A percentile compares a stretch with the other conserved stretches of the same genome.
These are phyloP conservation scores for Arthrobotrys sphaeroides DNA, from an alignment of 2,329 filamentous ascomycete genomes.

Conservation along the genomic window DNA sequence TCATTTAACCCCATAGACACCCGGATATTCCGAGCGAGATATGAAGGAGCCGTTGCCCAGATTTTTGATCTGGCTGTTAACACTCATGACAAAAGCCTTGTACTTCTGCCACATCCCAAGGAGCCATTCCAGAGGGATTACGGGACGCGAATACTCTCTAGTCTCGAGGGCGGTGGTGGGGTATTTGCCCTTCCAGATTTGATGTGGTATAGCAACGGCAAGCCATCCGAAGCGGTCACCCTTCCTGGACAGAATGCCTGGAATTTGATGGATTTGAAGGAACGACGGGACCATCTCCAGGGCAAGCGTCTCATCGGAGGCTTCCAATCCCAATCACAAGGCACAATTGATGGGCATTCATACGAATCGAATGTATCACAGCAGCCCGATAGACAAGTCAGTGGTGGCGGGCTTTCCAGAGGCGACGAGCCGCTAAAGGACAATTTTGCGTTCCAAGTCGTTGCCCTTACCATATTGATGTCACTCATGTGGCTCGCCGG, in stretches of 20 bases:
- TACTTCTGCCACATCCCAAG: slow-evolving; percentile 85
- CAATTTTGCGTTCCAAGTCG: slow-evolving; percentile 35
- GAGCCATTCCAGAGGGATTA: slow-evolving; percentile 64
- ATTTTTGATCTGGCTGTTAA: slow-evolving; percentile 89
- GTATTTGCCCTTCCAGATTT: slow-evolving; percentile 39
- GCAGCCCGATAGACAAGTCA: neutral
- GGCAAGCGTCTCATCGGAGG: slow-evolving; percentile 22
- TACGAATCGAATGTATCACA: slow-evolving; percentile 32
- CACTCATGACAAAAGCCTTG: slow-evolving; percentile 73
- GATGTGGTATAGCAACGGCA: neutral
- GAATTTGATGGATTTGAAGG: slow-evolving; percentile 39
- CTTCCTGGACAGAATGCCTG: slow-evolving; percentile 24
- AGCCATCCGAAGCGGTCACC: slow-evolving; percentile 3
- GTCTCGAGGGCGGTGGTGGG: slow-evolving; percentile 60
- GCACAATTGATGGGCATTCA: slow-evolving; percentile 18
- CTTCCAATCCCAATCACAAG: slow-evolving; percentile 1
- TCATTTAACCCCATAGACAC: slow-evolving; percentile 7
- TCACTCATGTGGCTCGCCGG: slow-evolving; percentile 51
- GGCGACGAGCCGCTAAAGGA: slow-evolving; percentile 31
- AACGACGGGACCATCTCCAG: slow-evolving; percentile 28
- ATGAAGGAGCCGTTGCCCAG: slow-evolving; percentile 80
- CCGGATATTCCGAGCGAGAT: slow-evolving; percentile 70
- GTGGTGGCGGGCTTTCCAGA: neutral
- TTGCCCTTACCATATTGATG: slow-evolving; percentile 40
- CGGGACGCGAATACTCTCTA: slow-evolving; percentile 67